phyloP scores from a whole-genome alignment of 148 eudicot genomes.

The Beta vulgaris region DNA sequence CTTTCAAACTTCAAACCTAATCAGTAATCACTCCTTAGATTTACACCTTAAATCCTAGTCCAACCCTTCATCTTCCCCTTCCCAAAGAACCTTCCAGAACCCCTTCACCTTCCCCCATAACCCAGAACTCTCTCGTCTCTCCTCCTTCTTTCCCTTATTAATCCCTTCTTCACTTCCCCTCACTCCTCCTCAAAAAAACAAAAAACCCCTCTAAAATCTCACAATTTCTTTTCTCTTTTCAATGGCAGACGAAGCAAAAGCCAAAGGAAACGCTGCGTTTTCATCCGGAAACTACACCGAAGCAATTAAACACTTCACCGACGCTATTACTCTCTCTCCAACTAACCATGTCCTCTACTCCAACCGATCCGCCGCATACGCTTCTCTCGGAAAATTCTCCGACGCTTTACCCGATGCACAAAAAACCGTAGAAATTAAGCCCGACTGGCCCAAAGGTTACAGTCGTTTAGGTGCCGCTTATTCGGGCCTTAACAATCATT shows the following conservation, averaged over 20 bases:
- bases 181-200: too few species aligned
- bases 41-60: not conserved
- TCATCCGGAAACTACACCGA: conserved; percentile 61
- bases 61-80: not conserved
- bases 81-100: conserved; percentile 17
- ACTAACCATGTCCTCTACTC: conserved; percentile 88
- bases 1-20: too few species aligned
- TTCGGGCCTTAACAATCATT: conserved; percentile 41
- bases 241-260: conserved; percentile 96
- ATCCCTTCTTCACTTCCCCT: not conserved
- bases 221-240: not conserved
- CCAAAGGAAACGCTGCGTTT: conserved; percentile 93
- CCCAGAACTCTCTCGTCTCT: conserved; percentile 17
- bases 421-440: conserved; percentile 77
- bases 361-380: conserved; percentile 84
- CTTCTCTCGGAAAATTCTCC: conserved; percentile 57
- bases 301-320: conserved; percentile 77
- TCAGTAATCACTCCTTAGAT: too few species aligned
- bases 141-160: not conserved
- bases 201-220: not conserved
- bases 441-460: conserved; percentile 80
- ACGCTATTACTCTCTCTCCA: conserved; percentile 68
- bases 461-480: conserved; percentile 81
- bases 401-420: conserved; percentile 71
- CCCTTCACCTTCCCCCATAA: not conserved